These are phyloP conservation scores for Sporodiniella umbellata DNA, from an alignment of 371 early-diverging fungal species.

Conservation along the genomic window DNA sequence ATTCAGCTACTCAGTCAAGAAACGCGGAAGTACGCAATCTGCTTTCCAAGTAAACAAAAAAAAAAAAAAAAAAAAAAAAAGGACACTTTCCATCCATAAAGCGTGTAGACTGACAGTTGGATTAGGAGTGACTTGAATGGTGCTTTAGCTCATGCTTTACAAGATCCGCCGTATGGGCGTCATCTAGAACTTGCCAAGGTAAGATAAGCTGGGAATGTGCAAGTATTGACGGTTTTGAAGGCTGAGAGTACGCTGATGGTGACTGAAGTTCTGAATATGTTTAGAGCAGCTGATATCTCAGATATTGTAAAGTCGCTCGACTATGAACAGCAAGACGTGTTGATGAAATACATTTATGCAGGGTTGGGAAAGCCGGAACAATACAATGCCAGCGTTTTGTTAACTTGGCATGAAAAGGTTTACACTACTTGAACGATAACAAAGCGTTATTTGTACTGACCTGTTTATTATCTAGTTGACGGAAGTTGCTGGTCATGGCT, in stretches of 20 bases:
- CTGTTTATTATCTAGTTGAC: slow-evolving; percentile 65
- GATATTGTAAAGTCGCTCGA: slow-evolving; percentile 57
- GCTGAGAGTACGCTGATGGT: slow-evolving; percentile 71
- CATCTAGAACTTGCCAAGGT: slow-evolving; percentile 72
- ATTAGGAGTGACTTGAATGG: slow-evolving; percentile 66
- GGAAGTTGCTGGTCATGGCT: slow-evolving; percentile 82
- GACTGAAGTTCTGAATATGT: slow-evolving; percentile 73
- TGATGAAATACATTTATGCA: slow-evolving; percentile 91
- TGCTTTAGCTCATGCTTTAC: slow-evolving; percentile 70
- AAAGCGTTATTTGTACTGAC: too few relatives aligned
- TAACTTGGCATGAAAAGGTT: slow-evolving; percentile 95
- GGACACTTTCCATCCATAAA: too few relatives aligned
- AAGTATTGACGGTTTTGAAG: too few relatives aligned
- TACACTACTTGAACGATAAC: too few relatives aligned
- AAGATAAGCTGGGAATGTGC: too few relatives aligned
- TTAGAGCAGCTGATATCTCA: slow-evolving; percentile 67
- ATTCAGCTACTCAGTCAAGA: slow-evolving; percentile 54
- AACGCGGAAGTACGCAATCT: slow-evolving; percentile 61
- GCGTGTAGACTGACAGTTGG: too few relatives aligned
- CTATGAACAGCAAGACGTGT: slow-evolving; percentile 65
- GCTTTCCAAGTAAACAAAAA: slow-evolving; percentile 33
- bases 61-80: too few relatives aligned
- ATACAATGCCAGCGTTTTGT: slow-evolving; percentile 75
- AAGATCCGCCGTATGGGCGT: slow-evolving; percentile 82
- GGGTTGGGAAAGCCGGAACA: slow-evolving; percentile 86